phyloP scores from a whole-genome alignment of 2,329 filamentous ascomycete species.

The Fonsecaea multimorphosa region DNA sequence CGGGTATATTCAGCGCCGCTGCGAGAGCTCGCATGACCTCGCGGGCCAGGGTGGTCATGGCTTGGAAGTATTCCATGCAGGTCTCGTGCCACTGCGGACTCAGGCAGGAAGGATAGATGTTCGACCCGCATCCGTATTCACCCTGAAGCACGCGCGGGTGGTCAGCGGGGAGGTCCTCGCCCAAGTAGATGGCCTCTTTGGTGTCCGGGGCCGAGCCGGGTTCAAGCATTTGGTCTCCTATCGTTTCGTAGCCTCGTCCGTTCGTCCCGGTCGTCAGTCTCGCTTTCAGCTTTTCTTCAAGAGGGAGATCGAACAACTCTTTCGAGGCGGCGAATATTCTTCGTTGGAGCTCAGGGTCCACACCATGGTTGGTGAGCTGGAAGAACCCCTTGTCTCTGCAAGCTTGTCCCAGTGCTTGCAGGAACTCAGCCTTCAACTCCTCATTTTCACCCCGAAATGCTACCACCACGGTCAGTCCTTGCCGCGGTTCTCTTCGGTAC shows the following conservation, averaged over 20 bases:
- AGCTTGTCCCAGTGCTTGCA: slow-evolving; percentile 55
- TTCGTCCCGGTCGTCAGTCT: slow-evolving; percentile 12
- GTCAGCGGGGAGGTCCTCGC: slow-evolving; percentile 25
- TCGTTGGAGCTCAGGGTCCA: slow-evolving; percentile 50
- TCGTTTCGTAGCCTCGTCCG: slow-evolving; percentile 52
- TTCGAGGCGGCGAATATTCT: slow-evolving; percentile 48
- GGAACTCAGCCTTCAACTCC: slow-evolving; percentile 7
- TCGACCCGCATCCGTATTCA: slow-evolving; percentile 14
- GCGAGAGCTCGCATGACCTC: slow-evolving; percentile 36
- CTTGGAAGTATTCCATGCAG: slow-evolving; percentile 29
- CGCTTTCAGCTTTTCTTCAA: slow-evolving; percentile 39
- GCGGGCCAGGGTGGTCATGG: slow-evolving; percentile 32
- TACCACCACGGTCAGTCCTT: background rate
- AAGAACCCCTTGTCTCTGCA: slow-evolving; percentile 47
- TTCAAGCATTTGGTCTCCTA: slow-evolving; percentile 29
- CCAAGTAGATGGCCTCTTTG: slow-evolving; percentile 27
- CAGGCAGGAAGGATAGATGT: slow-evolving; percentile 14
- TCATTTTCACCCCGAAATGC: slow-evolving; percentile 8
- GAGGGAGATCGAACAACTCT: slow-evolving; percentile 56
- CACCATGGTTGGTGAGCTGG: slow-evolving; percentile 57
- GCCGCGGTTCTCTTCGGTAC: background rate
- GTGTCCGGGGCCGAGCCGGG: slow-evolving; percentile 33
- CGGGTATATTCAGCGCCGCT: slow-evolving; percentile 31
- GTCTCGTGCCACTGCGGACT: slow-evolving; percentile 13
- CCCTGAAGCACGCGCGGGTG: slow-evolving; percentile 17